Evolutionary conservation across 192 early-diverging fungal genomes (phyloP), one percentile per base, ranked within the genome.

Genomic region (Coemansia sp.): DNA sequence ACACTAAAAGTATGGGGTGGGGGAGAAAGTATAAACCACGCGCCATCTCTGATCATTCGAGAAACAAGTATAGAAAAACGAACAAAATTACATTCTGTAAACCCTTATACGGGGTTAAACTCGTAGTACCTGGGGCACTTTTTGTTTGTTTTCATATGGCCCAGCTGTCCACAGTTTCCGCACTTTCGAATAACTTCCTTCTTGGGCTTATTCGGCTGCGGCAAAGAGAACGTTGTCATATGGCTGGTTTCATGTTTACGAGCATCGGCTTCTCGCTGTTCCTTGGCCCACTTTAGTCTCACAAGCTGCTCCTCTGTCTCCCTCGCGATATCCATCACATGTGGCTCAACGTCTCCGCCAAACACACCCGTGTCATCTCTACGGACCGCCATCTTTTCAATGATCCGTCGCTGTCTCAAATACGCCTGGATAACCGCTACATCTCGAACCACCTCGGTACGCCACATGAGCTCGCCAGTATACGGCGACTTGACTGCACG

Each of bases 91-190:
- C n/a, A n/a, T n/a, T n/a, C n/a, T n/a, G n/a, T n/a, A n/a, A n/a
- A 41, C 14, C 32, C n/a, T 23, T 62, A 75, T 0, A 54, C 60
- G 0, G 72, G 64, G 46, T 75, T 68, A 20, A 75, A 75, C 51
- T 75, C 72, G 41, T 41, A 68, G 44, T 75, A 75, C 9, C 72
- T 85, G 0, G 77, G 88, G 58, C 89, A 91, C 33, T 81, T 87
- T 42, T 85, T 85, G 68, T 89, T 91, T 6, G 89, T 91, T 64
- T 89, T 91, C 87, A 88, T 91, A 34, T 91, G 89, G n/a, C 89
- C 89, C 17, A 84, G 64, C 54, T 83, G 73, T 25, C 86, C 86
- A 65, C 89, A 91, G 58, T 89, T 88, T 48, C 89, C 86, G 60
- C 89, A 91, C 27, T 78, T 75, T 10, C 87, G 80, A 9, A 78